These are phyloP conservation scores for Phytopythium delawarense DNA, from an alignment of 352 stramenopile species.

Conservation along the genomic window DNA sequence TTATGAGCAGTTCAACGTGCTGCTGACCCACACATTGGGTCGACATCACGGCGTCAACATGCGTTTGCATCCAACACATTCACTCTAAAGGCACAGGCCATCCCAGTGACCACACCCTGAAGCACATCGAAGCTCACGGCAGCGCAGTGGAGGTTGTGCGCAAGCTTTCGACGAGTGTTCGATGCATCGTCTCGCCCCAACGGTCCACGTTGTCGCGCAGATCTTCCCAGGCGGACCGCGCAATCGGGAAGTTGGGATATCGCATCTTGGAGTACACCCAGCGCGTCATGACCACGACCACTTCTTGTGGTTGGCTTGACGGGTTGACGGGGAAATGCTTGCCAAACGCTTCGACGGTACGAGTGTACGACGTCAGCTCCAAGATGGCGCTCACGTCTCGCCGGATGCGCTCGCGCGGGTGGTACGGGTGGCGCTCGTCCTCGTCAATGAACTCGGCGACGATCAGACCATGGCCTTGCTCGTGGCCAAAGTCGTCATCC, in stretches of 20 bases:
- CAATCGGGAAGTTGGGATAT: constrained; percentile 20
- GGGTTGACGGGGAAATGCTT: constrained; percentile 1
- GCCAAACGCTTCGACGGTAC: constrained; percentile 10
- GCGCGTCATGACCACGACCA: constrained; percentile 27
- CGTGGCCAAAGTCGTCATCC: background rate
- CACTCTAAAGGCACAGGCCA: too few relatives aligned
- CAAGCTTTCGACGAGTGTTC: background rate
- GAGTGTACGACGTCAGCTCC: constrained; percentile 16
- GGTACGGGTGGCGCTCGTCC: constrained; percentile 29
- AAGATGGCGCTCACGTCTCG: constrained; percentile 19
- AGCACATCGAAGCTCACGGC: background rate
- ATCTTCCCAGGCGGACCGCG: constrained; percentile 21
- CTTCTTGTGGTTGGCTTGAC: constrained; percentile 14
- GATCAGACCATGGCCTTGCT: constrained; percentile 8
- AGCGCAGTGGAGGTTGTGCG: background rate
- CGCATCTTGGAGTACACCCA: constrained; percentile 29
- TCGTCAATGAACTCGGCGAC: constrained; percentile 19
- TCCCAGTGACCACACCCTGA: too few relatives aligned
- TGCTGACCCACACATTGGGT: too few relatives aligned
- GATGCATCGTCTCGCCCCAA: constrained; percentile 22
- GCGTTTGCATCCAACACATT: too few relatives aligned
- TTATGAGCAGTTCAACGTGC: too few relatives aligned
- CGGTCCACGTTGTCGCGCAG: constrained; percentile 30
- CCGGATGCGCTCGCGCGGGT: constrained; percentile 15
- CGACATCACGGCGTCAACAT: too few relatives aligned